A percentile compares a stretch with the other conserved stretches of the same genome.
phyloP scores from a whole-genome alignment of 441 rosid species.

The Macaranga tanarius region DNA sequence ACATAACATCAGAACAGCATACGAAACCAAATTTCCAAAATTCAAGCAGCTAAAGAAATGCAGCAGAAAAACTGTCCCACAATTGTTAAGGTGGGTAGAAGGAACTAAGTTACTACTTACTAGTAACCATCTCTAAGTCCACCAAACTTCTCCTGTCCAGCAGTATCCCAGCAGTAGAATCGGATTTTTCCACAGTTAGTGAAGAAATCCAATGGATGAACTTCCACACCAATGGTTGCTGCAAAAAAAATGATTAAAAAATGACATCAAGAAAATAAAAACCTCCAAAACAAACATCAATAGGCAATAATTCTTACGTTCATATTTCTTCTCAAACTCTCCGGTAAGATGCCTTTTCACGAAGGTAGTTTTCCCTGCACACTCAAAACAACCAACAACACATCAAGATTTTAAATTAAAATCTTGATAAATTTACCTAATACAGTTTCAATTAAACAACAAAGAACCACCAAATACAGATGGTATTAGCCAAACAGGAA shows the following conservation, averaged over 20 bases:
- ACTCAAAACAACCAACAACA: too few species aligned
- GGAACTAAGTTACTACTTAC: conserved; percentile 26
- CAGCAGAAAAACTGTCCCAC: background rate
- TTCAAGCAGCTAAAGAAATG: too few species aligned
- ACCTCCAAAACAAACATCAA: background rate
- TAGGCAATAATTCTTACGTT: conserved; percentile 35
- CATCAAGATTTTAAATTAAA: too few species aligned
- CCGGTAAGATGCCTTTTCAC: conserved; percentile 62
- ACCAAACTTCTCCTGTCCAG: conserved; percentile 67
- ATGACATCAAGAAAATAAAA: background rate
- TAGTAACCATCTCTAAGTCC: conserved; percentile 69
- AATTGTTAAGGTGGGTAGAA: too few species aligned
- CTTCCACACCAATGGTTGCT: conserved; percentile 73
- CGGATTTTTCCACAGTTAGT: conserved; percentile 54
- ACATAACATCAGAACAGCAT: too few species aligned
- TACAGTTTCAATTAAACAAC: too few species aligned
- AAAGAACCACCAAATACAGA: background rate
- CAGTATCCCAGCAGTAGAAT: conserved; percentile 66
- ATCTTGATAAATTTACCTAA: too few species aligned
- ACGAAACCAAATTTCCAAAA: too few species aligned
- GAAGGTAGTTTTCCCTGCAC: conserved; percentile 54
- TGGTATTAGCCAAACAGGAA: too few species aligned
- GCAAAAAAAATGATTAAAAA: background rate
- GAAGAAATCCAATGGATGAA: conserved; percentile 63
- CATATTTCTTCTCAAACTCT: conserved; percentile 56